These are phyloP conservation scores for Prorocentrum cordatum DNA, from an alignment of 169 alveolate genomes.

Conservation along the genomic window DNA sequence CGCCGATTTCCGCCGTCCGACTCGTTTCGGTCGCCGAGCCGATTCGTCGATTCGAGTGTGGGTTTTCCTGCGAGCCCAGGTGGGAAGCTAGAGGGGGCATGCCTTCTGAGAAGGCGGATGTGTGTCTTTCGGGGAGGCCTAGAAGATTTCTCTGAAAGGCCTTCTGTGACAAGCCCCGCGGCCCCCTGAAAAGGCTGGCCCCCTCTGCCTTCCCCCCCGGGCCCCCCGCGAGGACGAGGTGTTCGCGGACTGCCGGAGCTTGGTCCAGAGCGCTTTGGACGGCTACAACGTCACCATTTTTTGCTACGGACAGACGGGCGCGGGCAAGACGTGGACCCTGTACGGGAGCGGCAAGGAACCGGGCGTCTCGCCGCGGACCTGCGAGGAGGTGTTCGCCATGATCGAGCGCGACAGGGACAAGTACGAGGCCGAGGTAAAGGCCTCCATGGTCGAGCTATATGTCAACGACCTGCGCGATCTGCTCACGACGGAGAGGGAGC, in stretches of 20 bases:
- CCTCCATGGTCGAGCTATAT: background rate
- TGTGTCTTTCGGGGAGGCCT: no score
- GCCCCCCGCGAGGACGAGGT: no score
- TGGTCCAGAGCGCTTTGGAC: constrained; percentile 61
- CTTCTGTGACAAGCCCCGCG: no score
- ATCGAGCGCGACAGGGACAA: background rate
- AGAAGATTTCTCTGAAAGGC: no score
- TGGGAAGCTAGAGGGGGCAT: no score
- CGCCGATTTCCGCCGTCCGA: no score
- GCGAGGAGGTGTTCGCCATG: background rate
- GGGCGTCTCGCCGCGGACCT: background rate
- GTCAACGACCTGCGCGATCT: background rate
- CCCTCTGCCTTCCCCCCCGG: no score
- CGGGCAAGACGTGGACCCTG: background rate
- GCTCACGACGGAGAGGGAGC: background rate
- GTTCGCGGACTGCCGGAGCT: constrained; percentile 8
- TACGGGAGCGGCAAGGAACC: background rate
- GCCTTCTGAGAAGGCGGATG: no score
- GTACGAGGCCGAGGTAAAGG: background rate
- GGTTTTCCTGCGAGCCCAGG: no score
- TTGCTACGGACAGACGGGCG: background rate
- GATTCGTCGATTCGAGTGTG: no score
- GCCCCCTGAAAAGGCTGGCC: no score
- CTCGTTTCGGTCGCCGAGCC: no score
- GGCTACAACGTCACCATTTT: constrained; percentile 70